Evolutionary conservation across 257 asterid species (phyloP).

Genomic region (Perilla frutescens): DNA sequence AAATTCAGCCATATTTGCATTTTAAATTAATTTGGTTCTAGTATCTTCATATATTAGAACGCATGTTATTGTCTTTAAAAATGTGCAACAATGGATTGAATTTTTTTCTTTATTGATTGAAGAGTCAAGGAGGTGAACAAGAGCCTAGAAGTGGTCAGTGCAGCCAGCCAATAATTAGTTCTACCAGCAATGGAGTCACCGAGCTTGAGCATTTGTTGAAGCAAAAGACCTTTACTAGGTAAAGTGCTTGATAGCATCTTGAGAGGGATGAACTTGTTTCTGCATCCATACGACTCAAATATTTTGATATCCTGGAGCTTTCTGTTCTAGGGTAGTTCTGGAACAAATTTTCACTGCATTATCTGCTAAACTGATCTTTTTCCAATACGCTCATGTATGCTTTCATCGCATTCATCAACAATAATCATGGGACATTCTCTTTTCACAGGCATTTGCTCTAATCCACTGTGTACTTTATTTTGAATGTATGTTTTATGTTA

Average conservation of each 20-base stretch:
- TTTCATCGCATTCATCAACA: neutral
- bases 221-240: conserved; percentile 80
- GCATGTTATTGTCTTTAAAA: neutral
- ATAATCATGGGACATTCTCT: conserved; percentile 13
- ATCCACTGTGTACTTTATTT: neutral
- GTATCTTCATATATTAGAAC: neutral
- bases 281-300: neutral
- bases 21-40: neutral
- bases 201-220: conserved; percentile 81
- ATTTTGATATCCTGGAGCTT: conserved; percentile 16
- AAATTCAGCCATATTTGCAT: conserved; percentile 1
- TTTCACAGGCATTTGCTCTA: neutral
- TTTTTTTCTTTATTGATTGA: conserved; percentile 32
- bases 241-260: conserved; percentile 30
- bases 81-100: neutral
- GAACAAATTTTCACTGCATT: neutral
- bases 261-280: neutral
- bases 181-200: conserved; percentile 48
- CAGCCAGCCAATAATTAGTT: conserved; percentile 41
- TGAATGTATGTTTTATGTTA: neutral
- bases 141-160: conserved; percentile 44
- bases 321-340: neutral
- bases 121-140: conserved; percentile 47
- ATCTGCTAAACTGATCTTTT: conserved; percentile 21
- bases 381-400: conserved; percentile 12